A percentile compares a stretch with the other conserved stretches of the same genome.
Evolutionary conservation across 2,329 filamentous ascomycete species (phyloP).

Genomic region (Scytalidium sp.): DNA sequence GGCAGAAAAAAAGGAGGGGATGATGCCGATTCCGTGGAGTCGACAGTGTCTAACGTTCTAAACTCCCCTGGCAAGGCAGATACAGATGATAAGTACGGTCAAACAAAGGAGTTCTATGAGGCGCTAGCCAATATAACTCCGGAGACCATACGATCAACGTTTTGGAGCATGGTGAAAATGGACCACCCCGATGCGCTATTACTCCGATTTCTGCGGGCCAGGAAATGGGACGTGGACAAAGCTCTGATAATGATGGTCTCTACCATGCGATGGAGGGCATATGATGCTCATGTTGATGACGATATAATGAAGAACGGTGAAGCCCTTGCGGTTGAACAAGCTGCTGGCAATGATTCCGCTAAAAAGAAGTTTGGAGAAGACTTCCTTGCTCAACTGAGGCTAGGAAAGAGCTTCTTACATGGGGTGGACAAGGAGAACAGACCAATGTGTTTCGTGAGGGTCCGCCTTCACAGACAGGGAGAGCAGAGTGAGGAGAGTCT

Average conservation of each 20-base stretch:
- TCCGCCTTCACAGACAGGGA: conserved; percentile 74
- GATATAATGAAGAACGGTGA: conserved; percentile 82
- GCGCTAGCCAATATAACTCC: conserved; percentile 74
- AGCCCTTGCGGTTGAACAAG: conserved; percentile 56
- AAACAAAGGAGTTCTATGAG: conserved; percentile 81
- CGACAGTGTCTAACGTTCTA: conserved; percentile 17
- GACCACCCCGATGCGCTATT: conserved; percentile 87
- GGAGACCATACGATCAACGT: conserved; percentile 73
- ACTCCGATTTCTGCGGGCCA: conserved; percentile 79
- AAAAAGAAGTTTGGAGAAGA: conserved; percentile 68
- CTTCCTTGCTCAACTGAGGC: conserved; percentile 77
- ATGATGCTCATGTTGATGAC: conserved; percentile 83
- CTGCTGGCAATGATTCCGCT: conserved; percentile 52
- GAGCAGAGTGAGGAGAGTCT: conserved; percentile 80
- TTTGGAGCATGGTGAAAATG: conserved; percentile 94
- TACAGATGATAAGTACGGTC: conserved; percentile 86
- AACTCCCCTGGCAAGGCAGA: conserved; percentile 30
- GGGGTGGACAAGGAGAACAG: conserved; percentile 80
- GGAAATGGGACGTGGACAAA: conserved; percentile 94
- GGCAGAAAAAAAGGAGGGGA: conserved; percentile 57
- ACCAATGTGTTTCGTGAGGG: conserved; percentile 83
- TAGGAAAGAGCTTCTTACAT: conserved; percentile 93
- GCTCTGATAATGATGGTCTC: conserved; percentile 92
- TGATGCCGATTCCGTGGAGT: conserved; percentile 37
- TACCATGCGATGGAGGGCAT: conserved; percentile 86